Percentiles rank a stretch among this genome's conserved stretches.
These are phyloP conservation scores for Glycine soja DNA, from an alignment of 306 rosid species.

Conservation along the genomic window DNA sequence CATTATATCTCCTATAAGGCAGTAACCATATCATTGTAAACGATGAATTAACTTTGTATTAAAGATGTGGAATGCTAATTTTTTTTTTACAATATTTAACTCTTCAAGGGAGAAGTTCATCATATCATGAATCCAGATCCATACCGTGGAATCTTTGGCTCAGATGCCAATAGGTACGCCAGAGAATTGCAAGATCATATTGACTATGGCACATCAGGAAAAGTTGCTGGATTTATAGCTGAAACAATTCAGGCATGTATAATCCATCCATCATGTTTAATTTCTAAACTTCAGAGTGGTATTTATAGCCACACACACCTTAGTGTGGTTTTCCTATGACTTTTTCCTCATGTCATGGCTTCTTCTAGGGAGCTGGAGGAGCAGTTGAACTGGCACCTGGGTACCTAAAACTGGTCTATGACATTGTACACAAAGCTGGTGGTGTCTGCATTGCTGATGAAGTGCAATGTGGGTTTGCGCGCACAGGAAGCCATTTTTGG, in stretches of 20 bases:
- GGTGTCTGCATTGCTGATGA: conserved; percentile 90
- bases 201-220: conserved; percentile 75
- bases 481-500: conserved; percentile 83
- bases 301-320: not conserved
- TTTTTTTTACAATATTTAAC: conserved; percentile 31
- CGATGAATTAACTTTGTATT: not conserved
- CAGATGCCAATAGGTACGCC: conserved; percentile 64
- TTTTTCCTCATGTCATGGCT: conserved; percentile 2
- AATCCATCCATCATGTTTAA: not conserved
- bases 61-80: not conserved
- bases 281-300: not conserved
- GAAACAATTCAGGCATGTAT: conserved; percentile 73
- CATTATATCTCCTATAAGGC: no score
- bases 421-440: conserved; percentile 72
- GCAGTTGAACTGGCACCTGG: conserved; percentile 81
- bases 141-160: conserved; percentile 70
- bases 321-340: conserved; percentile 1
- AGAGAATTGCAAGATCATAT: conserved; percentile 78
- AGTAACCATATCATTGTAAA: not conserved
- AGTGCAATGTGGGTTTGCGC: conserved; percentile 83
- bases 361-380: conserved; percentile 70
- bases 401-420: conserved; percentile 72
- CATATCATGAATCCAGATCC: conserved; percentile 84
- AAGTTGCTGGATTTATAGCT: conserved; percentile 76
- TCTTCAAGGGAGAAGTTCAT: conserved; percentile 73